Conservation (phyloP, 345 rosid genomes). For the Nephelium lappaceum region DNA sequence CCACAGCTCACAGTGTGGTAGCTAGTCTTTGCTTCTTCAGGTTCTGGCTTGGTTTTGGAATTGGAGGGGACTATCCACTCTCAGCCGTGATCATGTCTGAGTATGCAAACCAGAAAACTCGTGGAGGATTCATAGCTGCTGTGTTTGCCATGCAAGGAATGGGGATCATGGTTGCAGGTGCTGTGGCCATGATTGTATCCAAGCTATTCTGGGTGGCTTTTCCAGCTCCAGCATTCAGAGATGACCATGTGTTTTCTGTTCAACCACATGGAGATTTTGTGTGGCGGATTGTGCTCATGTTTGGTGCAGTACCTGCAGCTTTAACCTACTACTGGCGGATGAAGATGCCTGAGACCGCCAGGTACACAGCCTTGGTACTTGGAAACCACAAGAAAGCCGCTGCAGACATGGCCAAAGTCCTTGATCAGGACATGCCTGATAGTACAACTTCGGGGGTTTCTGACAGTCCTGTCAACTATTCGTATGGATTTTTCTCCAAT, state of each 20-base stretch:
- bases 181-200: slow-evolving; percentile 57
- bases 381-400: slow-evolving; percentile 72
- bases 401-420: slow-evolving; percentile 67
- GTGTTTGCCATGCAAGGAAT: slow-evolving; percentile 84
- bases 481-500: slow-evolving; percentile 44
- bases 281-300: slow-evolving; percentile 80
- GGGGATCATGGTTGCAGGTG: slow-evolving; percentile 67
- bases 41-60: slow-evolving; percentile 86
- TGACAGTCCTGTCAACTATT: slow-evolving; percentile 13
- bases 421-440: slow-evolving; percentile 28
- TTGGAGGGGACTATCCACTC: slow-evolving; percentile 86
- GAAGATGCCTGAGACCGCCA: slow-evolving; percentile 85
- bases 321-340: slow-evolving; percentile 74
- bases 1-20: slow-evolving; percentile 46
- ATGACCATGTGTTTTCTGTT: slow-evolving; percentile 41
- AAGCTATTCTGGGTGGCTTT: slow-evolving; percentile 38
- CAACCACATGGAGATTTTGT: slow-evolving; percentile 61
- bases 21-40: slow-evolving; percentile 75
- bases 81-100: slow-evolving; percentile 85
- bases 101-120: slow-evolving; percentile 64
- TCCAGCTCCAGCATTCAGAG: slow-evolving; percentile 29
- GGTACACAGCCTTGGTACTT: slow-evolving; percentile 71
- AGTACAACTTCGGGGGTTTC: slow-evolving; percentile 6
- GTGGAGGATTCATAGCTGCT: slow-evolving; percentile 76
- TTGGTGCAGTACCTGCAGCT: slow-evolving; percentile 77